Evolutionary conservation across 306 rosid genomes (phyloP), one percentile per base, ranked within the genome.

Genomic region (Prunus armeniaca): DNA sequence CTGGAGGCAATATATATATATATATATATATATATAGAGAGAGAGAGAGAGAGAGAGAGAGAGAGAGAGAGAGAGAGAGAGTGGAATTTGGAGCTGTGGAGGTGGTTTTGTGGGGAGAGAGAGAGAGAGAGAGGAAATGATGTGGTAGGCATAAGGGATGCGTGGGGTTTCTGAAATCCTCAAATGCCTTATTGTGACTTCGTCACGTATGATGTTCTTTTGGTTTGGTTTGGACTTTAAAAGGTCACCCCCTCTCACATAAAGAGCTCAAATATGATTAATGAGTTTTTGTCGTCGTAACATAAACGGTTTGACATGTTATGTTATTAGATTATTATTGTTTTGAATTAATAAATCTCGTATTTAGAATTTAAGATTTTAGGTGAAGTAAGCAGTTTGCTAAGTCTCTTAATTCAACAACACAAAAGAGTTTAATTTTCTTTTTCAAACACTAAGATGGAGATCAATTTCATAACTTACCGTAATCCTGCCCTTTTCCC

Each of bases 151-250:
- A 79, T 76, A n/a, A 20, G 72, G 67, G 74, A 28, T 75, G 79
- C 91, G 90, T 88, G 93, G 93, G 64, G 70, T 14, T 34, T 28
- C 51, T 67, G 32, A 25, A 60, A 30, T 55, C 86, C 93, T 74
- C 25, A 73, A 52, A 22, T 14, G 49, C 20, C 7, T 68, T 18
- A 13, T 43, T 20, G 18, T 52, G n/a, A 12, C 18, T 58, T 73
- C 28, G 58, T 74, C 79, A 66, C 71, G 24, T 0, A 28, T 22
- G 45, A 13, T 58, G 67, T 41, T 62, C 20, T 47, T 32, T 32
- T 32, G 6, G 38, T 4, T 32, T 32, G 38, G 0, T 61, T 65
- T 65, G 50, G 75, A 47, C 64, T 32, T 17, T 65, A 50, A 54
- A 63, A 19, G 25, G 72, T 67, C 49, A 30, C 65, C 12, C 60